These are phyloP conservation scores for Kurtzmaniella natalensis DNA, from an alignment of 1,139 yeast genomes.

Conservation along the genomic window DNA sequence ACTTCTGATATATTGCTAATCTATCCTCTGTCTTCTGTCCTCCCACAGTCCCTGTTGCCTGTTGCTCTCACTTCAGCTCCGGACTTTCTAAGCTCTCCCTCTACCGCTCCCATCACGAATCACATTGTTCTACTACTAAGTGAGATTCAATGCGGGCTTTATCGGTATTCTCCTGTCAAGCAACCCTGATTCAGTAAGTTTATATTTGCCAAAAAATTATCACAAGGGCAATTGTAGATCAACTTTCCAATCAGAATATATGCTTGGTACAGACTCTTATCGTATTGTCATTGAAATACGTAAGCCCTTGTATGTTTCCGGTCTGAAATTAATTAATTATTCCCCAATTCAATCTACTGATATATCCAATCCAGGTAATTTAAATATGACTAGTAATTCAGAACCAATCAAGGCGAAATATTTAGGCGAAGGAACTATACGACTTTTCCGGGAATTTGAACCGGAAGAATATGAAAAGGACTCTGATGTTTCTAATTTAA, in stretches of 20 bases:
- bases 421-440: conserved; percentile 69
- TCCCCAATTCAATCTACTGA: conserved; percentile 28
- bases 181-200: no score
- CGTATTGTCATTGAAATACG: conserved; percentile 31
- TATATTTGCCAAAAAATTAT: no score
- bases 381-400: conserved; percentile 13
- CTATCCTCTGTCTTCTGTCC: no score
- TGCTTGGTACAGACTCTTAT: conserved; percentile 45
- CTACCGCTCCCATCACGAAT: no score
- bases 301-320: conserved; percentile 5
- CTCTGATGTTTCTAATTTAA: conserved; percentile 3
- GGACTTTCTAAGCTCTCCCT: no score
- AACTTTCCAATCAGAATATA: conserved; percentile 9
- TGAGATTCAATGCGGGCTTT: no score
- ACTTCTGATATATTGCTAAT: no score
- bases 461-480: conserved; percentile 17
- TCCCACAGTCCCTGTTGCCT: no score
- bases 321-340: conserved; percentile 6
- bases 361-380: conserved; percentile 18
- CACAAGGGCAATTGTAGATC: neutral
- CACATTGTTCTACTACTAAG: no score
- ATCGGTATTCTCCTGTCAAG: no score
- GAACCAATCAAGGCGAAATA: conserved; percentile 56
- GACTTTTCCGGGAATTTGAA: conserved; percentile 56
- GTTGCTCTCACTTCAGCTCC: no score